These are phyloP conservation scores for Angomonas desouzai DNA, from an alignment of 208 protist species.

Conservation along the genomic window DNA sequence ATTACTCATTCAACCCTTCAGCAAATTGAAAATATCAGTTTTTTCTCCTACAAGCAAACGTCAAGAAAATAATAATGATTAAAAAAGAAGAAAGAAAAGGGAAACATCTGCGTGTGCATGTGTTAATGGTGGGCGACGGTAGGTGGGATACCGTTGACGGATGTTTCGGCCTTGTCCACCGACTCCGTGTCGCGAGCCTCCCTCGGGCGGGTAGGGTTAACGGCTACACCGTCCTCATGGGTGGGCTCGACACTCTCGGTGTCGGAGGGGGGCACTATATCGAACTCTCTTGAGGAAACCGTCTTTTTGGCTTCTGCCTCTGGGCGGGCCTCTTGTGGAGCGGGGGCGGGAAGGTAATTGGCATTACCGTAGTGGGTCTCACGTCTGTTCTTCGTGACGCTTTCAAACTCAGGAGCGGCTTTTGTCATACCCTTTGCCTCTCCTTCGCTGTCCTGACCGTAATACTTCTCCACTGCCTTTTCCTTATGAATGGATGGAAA, in stretches of 20 bases:
- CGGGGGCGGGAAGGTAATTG: not conserved
- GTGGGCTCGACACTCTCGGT: not conserved
- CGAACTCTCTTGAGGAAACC: not conserved
- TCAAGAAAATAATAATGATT: slow-evolving; percentile 9
- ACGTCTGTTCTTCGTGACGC: too few species aligned
- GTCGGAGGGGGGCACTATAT: not conserved
- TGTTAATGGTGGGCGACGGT: slow-evolving; percentile 3
- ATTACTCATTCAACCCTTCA: too few species aligned
- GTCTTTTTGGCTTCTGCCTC: too few species aligned
- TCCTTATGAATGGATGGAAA: not conserved
- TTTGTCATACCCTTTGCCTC: too few species aligned
- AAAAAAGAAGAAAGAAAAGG: slow-evolving; percentile 14
- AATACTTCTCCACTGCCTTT: too few species aligned
- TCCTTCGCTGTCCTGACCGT: too few species aligned
- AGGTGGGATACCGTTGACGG: not conserved
- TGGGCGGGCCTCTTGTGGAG: not conserved
- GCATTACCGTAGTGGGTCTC: too few species aligned
- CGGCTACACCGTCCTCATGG: not conserved
- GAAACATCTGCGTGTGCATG: not conserved
- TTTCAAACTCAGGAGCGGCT: too few species aligned
- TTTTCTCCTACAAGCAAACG: not conserved
- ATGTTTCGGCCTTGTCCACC: not conserved
- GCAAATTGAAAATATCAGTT: slow-evolving; percentile 5
- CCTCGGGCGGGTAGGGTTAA: not conserved
- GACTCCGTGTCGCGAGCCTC: not conserved